Evolutionary conservation across 495 filamentous ascomycete genomes (phyloP).

Genomic region (Sabuloglossum arenarium): DNA sequence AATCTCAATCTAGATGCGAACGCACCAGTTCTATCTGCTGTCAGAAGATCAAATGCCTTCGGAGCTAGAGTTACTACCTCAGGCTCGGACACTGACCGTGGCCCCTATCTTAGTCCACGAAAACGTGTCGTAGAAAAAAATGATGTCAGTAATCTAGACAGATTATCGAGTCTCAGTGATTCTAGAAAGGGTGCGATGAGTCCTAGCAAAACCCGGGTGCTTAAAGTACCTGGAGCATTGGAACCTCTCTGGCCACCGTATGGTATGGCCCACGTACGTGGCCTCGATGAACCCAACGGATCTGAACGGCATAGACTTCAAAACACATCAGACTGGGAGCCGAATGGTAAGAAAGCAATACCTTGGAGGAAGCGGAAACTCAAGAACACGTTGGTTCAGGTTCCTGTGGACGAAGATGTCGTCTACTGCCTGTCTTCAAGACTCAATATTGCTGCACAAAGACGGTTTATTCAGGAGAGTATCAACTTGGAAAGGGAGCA

Average conservation of each 20-base stretch:
- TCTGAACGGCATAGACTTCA: not conserved
- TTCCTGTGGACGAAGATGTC: slow-evolving; percentile 25
- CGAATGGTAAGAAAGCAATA: not conserved
- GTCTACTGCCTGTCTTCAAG: slow-evolving; percentile 15
- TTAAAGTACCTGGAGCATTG: not conserved
- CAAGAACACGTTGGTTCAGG: slow-evolving; percentile 24
- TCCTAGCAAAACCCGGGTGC: not conserved
- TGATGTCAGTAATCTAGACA: not conserved
- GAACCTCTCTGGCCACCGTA: not conserved
- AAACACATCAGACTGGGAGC: not conserved
- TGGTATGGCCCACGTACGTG: slow-evolving; percentile 1
- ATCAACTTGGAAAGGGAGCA: slow-evolving; percentile 15
- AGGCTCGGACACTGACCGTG: not conserved
- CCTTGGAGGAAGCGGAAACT: slow-evolving; percentile 19
- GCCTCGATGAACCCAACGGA: not conserved
- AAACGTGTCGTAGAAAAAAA: not conserved
- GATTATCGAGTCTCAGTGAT: not conserved
- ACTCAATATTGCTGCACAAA: slow-evolving; percentile 13
- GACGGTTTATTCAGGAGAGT: slow-evolving; percentile 7
- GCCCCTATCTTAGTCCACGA: not conserved
- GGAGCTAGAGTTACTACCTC: not conserved
- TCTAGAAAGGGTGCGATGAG: not conserved
- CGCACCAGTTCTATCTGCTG: not conserved
- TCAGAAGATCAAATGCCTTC: not conserved
- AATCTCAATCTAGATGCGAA: not conserved